Evolutionary conservation across 495 filamentous ascomycete species (phyloP), one percentile per base, ranked within the genome.

Genomic region (Daldinia bambusicola): DNA sequence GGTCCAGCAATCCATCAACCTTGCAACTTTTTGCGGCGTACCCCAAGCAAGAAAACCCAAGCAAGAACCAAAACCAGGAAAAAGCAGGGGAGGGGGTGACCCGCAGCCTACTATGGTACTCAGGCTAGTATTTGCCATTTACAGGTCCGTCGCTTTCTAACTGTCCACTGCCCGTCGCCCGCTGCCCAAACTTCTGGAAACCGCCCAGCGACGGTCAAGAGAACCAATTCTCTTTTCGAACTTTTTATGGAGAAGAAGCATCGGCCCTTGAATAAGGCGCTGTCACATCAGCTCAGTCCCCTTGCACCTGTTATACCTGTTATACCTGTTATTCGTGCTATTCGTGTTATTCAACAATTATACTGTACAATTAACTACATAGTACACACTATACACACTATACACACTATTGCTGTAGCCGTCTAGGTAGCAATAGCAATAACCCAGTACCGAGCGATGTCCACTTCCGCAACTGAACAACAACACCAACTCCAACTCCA

Each of bases 401-500:
- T 3, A 26, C 26, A 26, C 26, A 26, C 26, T 57, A 66, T 53
- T 53, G 63, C 18, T 40, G 53, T 56, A 56, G 67, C 68, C 56
- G 68, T 26, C 26, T 26, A 26, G 26, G 26, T 67, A 67, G 69
- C 74, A 59, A 68, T 72, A 70, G 43, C 71, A 36, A 48, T 48
- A 48, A 48, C 5, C 34, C 9, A 48, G 43, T 48, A 48, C 55
- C 18, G 22, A 70, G 71, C 68, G 36, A 73, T 75, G 70, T 73
- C 70, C 64, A 75, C 70, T 65, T 59, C 66, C 26, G 59, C 70
- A 66, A 73, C 66, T 43, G 70, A 73, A 65, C 70, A 73, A 69
- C 64, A 68, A 52, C 66, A 69, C 50, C 63, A 67, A 18, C 66
- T 63, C 38, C 55, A 67, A 58, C 62, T 63, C 38, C 55, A 67